phyloP scores from a whole-genome alignment of 1,139 yeast species.

The Blastobotrys capitulatus region DNA sequence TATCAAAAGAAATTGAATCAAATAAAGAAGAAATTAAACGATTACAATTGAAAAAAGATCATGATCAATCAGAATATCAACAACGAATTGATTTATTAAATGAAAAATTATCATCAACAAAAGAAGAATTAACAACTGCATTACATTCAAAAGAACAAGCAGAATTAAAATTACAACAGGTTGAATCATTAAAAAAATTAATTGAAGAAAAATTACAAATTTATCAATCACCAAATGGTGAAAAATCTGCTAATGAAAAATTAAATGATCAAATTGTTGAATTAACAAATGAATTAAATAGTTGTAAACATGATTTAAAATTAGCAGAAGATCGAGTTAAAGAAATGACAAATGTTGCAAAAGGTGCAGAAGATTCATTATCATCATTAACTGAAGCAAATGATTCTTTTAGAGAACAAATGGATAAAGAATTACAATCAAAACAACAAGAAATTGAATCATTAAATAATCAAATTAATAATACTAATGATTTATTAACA shows the following conservation, averaged over 20 bases:
- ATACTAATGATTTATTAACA: constrained; percentile 32
- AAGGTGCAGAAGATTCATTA: constrained; percentile 47
- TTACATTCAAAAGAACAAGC: constrained; percentile 36
- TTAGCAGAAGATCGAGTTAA: constrained; percentile 44
- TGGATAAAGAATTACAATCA: constrained; percentile 37
- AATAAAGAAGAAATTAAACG: constrained; percentile 33
- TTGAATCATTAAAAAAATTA: constrained; percentile 36
- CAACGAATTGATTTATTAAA: constrained; percentile 56
- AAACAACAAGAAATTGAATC: constrained; percentile 39
- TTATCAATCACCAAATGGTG: constrained; percentile 22
- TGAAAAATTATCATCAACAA: constrained; percentile 43
- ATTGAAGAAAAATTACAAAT: constrained; percentile 35
- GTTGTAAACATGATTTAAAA: constrained; percentile 42
- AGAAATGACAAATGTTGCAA: constrained; percentile 47
- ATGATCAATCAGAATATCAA: constrained; percentile 48
- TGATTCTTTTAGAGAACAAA: constrained; percentile 39
- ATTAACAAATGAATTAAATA: constrained; percentile 38
- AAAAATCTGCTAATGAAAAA: constrained; percentile 4
- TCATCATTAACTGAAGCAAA: constrained; percentile 39
- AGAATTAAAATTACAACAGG: constrained; percentile 29
- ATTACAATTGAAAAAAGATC: constrained; percentile 23
- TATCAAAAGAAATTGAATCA: constrained; percentile 33
- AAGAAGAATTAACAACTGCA: constrained; percentile 42
- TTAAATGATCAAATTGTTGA: constrained; percentile 31
- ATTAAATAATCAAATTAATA: constrained; percentile 35